Evolutionary conservation across 495 filamentous ascomycete species (phyloP).

Genomic region (Hyaloscypha finlandica): DNA sequence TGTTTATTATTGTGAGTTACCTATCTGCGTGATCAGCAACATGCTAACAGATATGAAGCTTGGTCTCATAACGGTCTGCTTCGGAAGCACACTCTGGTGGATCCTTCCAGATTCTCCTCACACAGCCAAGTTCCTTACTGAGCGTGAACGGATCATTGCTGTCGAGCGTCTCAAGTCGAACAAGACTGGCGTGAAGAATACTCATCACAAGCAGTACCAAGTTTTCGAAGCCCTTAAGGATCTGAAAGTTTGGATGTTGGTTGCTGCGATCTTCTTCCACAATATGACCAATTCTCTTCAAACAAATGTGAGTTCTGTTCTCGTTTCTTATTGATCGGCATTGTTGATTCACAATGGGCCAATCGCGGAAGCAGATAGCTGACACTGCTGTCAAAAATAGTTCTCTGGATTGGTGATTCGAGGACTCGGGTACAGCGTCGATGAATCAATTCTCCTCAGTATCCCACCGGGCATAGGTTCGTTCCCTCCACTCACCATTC

Average conservation of each 20-base stretch:
- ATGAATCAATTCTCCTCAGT: neutral
- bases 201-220: constrained; percentile 66
- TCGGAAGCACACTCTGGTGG: constrained; percentile 63
- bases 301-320: neutral
- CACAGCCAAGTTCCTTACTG: constrained; percentile 59
- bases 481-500: neutral
- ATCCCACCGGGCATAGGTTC: constrained; percentile 8
- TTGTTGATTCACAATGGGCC: no score
- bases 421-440: constrained; percentile 6
- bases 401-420: constrained; percentile 3
- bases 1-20: neutral
- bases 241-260: constrained; percentile 51
- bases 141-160: constrained; percentile 59
- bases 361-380: no score
- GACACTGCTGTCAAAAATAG: neutral
- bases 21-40: neutral
- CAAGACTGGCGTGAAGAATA: constrained; percentile 69
- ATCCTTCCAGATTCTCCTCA: constrained; percentile 69
- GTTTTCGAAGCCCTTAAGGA: constrained; percentile 59
- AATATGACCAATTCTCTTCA: constrained; percentile 8
- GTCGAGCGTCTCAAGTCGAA: constrained; percentile 67
- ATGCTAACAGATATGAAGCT: constrained; percentile 30
- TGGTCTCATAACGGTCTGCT: constrained; percentile 58
- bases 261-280: constrained; percentile 7
- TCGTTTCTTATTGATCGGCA: no score